Percentiles rank a stretch among this genome's conserved stretches.
Evolutionary conservation across 768 basidiomycete genomes (phyloP).

Genomic region (Albatrellus ellisii): DNA sequence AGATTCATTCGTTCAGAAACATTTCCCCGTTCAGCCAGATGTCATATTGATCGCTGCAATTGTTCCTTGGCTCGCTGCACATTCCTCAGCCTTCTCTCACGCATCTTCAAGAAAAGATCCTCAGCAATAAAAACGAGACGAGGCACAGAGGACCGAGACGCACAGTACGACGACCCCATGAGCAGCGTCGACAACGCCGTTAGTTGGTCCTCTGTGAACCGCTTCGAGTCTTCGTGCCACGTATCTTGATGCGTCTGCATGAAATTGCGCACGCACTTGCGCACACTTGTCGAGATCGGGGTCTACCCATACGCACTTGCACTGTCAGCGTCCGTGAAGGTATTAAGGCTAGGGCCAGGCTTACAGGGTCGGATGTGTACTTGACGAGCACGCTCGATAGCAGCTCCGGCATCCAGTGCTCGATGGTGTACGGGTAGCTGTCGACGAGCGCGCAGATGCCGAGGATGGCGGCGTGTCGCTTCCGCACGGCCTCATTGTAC

Average conservation of each 20-base stretch:
- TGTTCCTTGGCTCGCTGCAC: too few species aligned
- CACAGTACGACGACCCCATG: constrained; percentile 77
- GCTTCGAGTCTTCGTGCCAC: constrained; percentile 80
- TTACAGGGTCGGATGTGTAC: constrained; percentile 76
- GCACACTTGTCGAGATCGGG: constrained; percentile 76
- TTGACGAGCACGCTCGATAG: constrained; percentile 67
- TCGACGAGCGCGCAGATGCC: constrained; percentile 91
- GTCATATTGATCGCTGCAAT: too few species aligned
- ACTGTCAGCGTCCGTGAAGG: neutral
- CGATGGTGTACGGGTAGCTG: constrained; percentile 92
- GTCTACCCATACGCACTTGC: constrained; percentile 27
- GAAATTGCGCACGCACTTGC: constrained; percentile 69
- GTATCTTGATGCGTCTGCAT: constrained; percentile 80
- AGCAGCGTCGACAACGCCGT: constrained; percentile 71
- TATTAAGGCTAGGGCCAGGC: constrained; percentile 11
- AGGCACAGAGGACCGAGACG: constrained; percentile 19
- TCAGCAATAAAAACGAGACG: too few species aligned
- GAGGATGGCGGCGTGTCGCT: constrained; percentile 82
- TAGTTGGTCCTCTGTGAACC: constrained; percentile 79
- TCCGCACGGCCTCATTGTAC: constrained; percentile 61
- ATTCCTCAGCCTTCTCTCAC: too few species aligned
- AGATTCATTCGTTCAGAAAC: too few species aligned
- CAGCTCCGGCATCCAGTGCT: constrained; percentile 85
- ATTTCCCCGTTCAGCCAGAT: too few species aligned
- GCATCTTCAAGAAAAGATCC: too few species aligned